A percentile compares a stretch with the other conserved stretches of the same genome.
phyloP scores from a whole-genome alignment of 2,329 filamentous ascomycete species.

The Stylonectria norvegica region DNA sequence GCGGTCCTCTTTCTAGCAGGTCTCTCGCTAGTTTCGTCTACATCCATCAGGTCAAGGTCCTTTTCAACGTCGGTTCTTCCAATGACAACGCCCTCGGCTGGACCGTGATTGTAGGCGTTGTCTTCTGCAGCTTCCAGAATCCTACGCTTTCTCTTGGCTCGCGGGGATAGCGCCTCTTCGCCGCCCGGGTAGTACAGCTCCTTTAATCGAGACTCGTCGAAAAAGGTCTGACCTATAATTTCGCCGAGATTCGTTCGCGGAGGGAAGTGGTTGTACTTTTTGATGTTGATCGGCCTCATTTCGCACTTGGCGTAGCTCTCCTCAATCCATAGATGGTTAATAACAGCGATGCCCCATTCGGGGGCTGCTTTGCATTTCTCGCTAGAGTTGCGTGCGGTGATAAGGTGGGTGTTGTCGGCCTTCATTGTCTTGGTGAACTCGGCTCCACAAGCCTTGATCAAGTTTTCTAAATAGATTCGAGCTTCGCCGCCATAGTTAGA shows the following conservation, averaged over 20 bases:
- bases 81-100: slow-evolving; percentile 46
- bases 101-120: slow-evolving; percentile 46
- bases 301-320: slow-evolving; percentile 92
- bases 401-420: slow-evolving; percentile 89
- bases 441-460: slow-evolving; percentile 79
- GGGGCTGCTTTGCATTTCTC: slow-evolving; percentile 91
- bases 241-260: slow-evolving; percentile 87
- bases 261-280: slow-evolving; percentile 83
- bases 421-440: slow-evolving; percentile 94
- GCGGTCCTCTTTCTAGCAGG: slow-evolving; percentile 27
- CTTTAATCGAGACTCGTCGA: slow-evolving; percentile 62
- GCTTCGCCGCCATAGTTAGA: slow-evolving; percentile 97
- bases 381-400: slow-evolving; percentile 83
- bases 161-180: slow-evolving; percentile 41
- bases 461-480: slow-evolving; percentile 86
- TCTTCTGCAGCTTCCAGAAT: slow-evolving; percentile 49
- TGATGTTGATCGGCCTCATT: slow-evolving; percentile 66
- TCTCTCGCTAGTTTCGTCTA: slow-evolving; percentile 40
- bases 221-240: slow-evolving; percentile 82
- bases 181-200: slow-evolving; percentile 68
- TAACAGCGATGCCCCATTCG: slow-evolving; percentile 86
- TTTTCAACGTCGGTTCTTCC: slow-evolving; percentile 37
- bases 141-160: slow-evolving; percentile 47
- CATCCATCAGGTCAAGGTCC: slow-evolving; percentile 38
- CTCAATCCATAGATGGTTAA: slow-evolving; percentile 97